phyloP scores from a whole-genome alignment of 306 rosid genomes.

The Prunus dulcis region DNA sequence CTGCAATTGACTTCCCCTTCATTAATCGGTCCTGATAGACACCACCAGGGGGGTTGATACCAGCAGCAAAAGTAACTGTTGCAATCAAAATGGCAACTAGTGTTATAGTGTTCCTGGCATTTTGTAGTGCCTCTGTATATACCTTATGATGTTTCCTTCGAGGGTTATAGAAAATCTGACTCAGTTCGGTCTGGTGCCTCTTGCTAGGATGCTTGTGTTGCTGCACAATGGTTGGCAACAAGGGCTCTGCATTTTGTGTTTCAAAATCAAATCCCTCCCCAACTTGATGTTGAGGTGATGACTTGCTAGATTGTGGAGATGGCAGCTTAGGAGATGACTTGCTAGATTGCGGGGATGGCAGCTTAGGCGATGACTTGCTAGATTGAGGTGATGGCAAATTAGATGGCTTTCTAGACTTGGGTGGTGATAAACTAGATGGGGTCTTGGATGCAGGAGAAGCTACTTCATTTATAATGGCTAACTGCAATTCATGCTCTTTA shows the following conservation, averaged over 20 bases:
- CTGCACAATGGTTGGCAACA: constrained; percentile 11
- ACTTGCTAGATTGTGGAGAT: neutral
- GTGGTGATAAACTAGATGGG: constrained; percentile 21
- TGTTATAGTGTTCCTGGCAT: constrained; percentile 66
- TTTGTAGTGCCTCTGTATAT: constrained; percentile 58
- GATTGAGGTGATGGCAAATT: constrained; percentile 23
- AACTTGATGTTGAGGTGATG: constrained; percentile 30
- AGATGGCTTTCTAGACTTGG: constrained; percentile 23
- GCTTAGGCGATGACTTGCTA: constrained; percentile 11
- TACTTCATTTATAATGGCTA: neutral
- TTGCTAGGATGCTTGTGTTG: constrained; percentile 27
- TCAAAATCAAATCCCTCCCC: constrained; percentile 24
- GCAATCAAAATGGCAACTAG: constrained; percentile 74
- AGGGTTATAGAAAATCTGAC: constrained; percentile 5
- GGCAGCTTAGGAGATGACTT: neutral
- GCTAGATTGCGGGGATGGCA: neutral
- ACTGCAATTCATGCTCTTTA: constrained; percentile 14
- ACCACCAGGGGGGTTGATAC: constrained; percentile 80
- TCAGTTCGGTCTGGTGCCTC: neutral
- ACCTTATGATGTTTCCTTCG: constrained; percentile 32
- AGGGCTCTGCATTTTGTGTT: constrained; percentile 18
- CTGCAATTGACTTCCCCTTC: constrained; percentile 50
- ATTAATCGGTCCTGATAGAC: constrained; percentile 36
- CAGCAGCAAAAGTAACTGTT: constrained; percentile 77
- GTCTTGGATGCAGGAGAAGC: neutral